Evolutionary conservation across 2,329 filamentous ascomycete genomes (phyloP), one percentile per base, ranked within the genome.

Genomic region (Talaromyces albobiverticillius): DNA sequence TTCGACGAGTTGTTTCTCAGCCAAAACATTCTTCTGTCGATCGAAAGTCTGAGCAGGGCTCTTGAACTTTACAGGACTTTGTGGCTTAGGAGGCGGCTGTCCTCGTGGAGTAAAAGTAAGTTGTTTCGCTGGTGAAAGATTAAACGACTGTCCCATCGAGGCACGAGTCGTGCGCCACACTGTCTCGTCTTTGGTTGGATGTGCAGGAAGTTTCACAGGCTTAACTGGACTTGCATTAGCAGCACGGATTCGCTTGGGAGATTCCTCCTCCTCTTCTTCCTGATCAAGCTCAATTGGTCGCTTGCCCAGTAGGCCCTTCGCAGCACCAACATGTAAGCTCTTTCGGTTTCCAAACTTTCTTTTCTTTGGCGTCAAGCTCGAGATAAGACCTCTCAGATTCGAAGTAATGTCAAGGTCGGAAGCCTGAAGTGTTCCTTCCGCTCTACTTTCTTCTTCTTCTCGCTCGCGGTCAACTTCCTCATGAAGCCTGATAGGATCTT

Each of bases 171-270:
- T 63, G 22, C 83, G 81, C 18, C 86, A 84, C n/a, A 82, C 81
- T 1, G 79, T 84, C 65, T 89, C 85, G 42, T 82, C 82, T 62
- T 84, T 86, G 3, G 84, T 82, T 7, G 85, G 85, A 13, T 86
- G 88, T 47, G 85, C 84, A 60, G 85, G 84, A 50, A 92, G 77
- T 62, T 79, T 82, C 49, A 91, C 76, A 46, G 83, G 88, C 72
- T 92, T 92, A 58, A 92, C 87, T 1, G 88, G 88, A 62, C 88
- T 92, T 50, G 82, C 81, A 68, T 89, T 83, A 56, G 82, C 84
- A n/a, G 81, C 82, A 67, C 85, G 89, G 46, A 90, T 77, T 60
- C 87, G 79, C 71, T 91, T 90, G 3, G 75, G 75, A 0, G 74
- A 75, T 46, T 65, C 70, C 23, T 85, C 82, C 7, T 77, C 78